These are phyloP conservation scores for Perkinsus chesapeaki DNA, from an alignment of 169 alveolate species.

Conservation along the genomic window DNA sequence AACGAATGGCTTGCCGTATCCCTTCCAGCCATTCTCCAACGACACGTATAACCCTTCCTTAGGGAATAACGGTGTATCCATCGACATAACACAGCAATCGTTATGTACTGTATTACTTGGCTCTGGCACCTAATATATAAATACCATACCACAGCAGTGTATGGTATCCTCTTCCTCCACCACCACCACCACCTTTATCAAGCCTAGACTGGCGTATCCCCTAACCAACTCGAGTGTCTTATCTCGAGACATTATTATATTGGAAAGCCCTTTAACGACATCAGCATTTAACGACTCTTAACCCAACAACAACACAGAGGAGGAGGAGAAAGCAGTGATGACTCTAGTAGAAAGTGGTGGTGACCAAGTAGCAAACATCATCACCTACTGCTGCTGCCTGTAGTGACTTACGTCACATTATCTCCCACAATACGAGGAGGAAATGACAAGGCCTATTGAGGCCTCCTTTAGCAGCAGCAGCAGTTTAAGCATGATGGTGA, in stretches of 20 bases:
- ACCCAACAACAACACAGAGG: neutral
- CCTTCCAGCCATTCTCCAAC: neutral
- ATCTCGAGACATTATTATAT: neutral
- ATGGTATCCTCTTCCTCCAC: neutral
- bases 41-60: neutral
- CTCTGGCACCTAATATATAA: neutral
- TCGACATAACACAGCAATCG: neutral
- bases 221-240: neutral
- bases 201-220: neutral
- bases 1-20: neutral
- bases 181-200: neutral
- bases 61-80: neutral
- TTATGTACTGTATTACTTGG: neutral
- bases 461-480: no score
- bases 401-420: neutral
- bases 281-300: neutral
- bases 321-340: neutral
- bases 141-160: neutral
- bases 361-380: no score
- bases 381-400: neutral
- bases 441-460: neutral
- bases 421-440: neutral
- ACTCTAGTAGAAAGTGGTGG: no score
- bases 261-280: neutral
- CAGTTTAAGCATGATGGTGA: no score